Percentiles rank a stretch among this genome's conserved stretches.
These are phyloP conservation scores for Arthroderma uncinatum DNA, from an alignment of 2,329 filamentous ascomycete species.

Conservation along the genomic window DNA sequence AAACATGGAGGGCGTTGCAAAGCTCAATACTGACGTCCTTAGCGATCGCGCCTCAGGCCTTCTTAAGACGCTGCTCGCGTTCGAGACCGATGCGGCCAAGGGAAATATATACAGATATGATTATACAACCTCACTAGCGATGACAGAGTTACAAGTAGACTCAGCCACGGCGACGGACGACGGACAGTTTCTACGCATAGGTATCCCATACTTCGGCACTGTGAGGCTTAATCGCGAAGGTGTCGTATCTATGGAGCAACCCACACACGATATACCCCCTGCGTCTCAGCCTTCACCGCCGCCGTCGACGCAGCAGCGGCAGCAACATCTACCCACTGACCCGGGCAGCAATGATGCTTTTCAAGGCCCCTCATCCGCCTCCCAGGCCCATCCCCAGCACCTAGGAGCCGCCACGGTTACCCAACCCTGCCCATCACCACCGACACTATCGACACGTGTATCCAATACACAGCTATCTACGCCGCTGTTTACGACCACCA, in stretches of 20 bases:
- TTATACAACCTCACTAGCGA: neutral
- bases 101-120: neutral
- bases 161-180: conserved; percentile 9
- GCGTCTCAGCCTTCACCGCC: neutral
- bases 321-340: neutral
- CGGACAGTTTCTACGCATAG: conserved; percentile 24
- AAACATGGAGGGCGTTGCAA: conserved; percentile 25
- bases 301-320: neutral
- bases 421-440: neutral
- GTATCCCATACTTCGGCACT: conserved; percentile 36
- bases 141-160: neutral
- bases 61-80: conserved; percentile 15
- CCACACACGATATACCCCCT: neutral
- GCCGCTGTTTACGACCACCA: neutral
- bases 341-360: neutral
- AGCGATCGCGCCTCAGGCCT: conserved; percentile 18
- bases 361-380: neutral
- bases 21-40: conserved; percentile 24
- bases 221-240: conserved; percentile 24
- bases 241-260: conserved; percentile 7
- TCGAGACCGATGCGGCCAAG: conserved; percentile 8
- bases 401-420: neutral
- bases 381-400: neutral
- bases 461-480: neutral
- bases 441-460: neutral